Evolutionary conservation across 495 filamentous ascomycete genomes (phyloP).

Genomic region (Aspergillus bertholletiae): DNA sequence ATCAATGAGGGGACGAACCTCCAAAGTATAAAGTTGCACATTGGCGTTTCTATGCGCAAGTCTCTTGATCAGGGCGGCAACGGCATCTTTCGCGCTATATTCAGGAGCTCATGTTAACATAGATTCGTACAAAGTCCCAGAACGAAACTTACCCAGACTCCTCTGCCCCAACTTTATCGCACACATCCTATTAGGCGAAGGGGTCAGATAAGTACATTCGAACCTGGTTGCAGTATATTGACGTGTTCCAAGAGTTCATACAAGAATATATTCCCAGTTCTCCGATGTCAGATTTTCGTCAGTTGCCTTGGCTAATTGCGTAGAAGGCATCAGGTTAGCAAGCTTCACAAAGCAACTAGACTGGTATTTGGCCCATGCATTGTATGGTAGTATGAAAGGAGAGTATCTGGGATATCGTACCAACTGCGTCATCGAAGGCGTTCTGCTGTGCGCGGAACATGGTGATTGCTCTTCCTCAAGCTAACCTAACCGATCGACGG

Average conservation of each 20-base stretch:
- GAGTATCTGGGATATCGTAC: conserved; percentile 44
- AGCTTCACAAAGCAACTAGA: background rate
- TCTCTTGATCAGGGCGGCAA: conserved; percentile 91
- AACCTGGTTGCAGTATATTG: background rate
- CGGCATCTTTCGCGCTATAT: conserved; percentile 79
- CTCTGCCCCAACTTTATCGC: conserved; percentile 76
- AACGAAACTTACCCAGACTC: conserved; percentile 55
- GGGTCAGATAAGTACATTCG: conserved; percentile 17
- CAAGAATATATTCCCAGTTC: conserved; percentile 97
- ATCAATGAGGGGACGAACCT: conserved; percentile 50
- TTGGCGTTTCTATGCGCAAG: conserved; percentile 97
- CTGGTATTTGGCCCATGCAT: background rate
- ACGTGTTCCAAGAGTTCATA: conserved; percentile 24
- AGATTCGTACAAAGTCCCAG: background rate
- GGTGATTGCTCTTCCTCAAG: conserved; percentile 8
- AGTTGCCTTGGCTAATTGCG: conserved; percentile 83
- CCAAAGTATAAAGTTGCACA: conserved; percentile 97
- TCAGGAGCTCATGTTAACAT: conserved; percentile 16
- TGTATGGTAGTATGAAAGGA: background rate
- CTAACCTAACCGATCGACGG: conserved; percentile 1
- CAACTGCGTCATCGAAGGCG: conserved; percentile 76
- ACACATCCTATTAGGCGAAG: conserved; percentile 65
- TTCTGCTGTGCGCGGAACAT: conserved; percentile 84
- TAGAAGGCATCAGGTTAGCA: conserved; percentile 19
- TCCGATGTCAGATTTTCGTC: conserved; percentile 97